A percentile compares a stretch with the other conserved stretches of the same genome.
phyloP scores from a whole-genome alignment of 73 alveolate species.

The Tetrahymena malaccensis region DNA sequence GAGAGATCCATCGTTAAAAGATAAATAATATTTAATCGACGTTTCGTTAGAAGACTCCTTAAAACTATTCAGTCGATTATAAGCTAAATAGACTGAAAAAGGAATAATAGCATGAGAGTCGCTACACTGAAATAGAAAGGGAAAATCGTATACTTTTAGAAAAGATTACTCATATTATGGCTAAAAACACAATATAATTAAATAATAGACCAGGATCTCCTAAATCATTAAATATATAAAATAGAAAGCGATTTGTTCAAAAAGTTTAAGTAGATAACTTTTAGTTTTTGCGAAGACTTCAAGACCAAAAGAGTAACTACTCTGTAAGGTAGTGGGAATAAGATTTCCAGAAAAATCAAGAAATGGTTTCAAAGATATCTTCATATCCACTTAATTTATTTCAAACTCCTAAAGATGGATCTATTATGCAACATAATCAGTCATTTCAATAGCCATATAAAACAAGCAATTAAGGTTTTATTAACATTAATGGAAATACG shows the following conservation, averaged over 20 bases:
- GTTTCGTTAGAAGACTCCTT: constrained; percentile 39
- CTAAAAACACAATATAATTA: not conserved
- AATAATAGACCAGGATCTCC: not conserved
- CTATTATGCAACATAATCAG: not conserved
- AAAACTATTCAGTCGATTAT: constrained; percentile 11
- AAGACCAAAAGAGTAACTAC: not conserved
- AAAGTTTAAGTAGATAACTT: not conserved
- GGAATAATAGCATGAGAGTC: constrained; percentile 53
- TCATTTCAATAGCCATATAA: not conserved
- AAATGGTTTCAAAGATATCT: not conserved
- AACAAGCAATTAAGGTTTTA: not conserved
- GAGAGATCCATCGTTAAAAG: constrained; percentile 37
- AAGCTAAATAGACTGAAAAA: constrained; percentile 39
- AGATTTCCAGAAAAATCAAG: not conserved
- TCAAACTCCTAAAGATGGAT: not conserved
- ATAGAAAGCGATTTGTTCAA: not conserved
- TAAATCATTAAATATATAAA: not conserved
- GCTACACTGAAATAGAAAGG: constrained; percentile 57
- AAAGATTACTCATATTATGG: constrained; percentile 52
- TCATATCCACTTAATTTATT: not conserved
- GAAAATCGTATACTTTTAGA: constrained; percentile 55
- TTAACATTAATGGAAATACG: not conserved
- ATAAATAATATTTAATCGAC: constrained; percentile 40
- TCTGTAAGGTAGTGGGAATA: not conserved
- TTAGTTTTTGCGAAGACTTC: not conserved